Evolutionary conservation across 1,284 basidiomycete genomes (phyloP), one percentile per base, ranked within the genome.

Genomic region (Ceratobasidium sp.): DNA sequence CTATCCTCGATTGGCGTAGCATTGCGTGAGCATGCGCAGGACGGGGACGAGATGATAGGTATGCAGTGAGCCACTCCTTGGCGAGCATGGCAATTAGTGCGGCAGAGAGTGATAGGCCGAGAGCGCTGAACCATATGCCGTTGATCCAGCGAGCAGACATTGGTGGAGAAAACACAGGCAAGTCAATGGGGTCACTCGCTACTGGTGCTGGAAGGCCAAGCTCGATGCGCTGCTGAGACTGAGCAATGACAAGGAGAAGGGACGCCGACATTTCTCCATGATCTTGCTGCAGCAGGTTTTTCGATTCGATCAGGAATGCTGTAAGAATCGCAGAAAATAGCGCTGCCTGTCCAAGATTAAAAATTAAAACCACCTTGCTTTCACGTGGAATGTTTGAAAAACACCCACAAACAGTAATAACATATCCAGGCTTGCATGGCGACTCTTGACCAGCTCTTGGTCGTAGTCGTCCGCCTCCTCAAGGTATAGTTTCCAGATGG

Each of bases 251-350:
- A 10, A 38, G 20, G 17, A 58, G 55, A 5, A 68, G 27, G 5
- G 38, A 20, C 5, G 31, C 12, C 15, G 64, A 25, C 1, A 27
- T 27, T 8, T 52, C 34, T 7, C 20, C 27, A 27, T 29, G 60
- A n/a, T 69, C 57, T 17, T 52, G 34, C 29, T 69, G 34, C 7
- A 69, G 34, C 7, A 53, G 22, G 7, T 22, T 27, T 29, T 60
- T 52, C 5, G 52, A 35, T 22, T 69, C 68, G 31, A 69, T 53
- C 13, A 69, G 31, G n/a, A 69, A 69, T 22, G 57, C 68, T 0
- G 68, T 62, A 0, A 62, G 47, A 27, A 69, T 62, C 0, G 56
- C 68, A 12, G 68, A 55, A 29, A 69, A 69, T 25, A 69, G 38
- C 6, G 56, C 29, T 1, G 68, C 68, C 68, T 69, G 31, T 6